Base-by-base conservation (phyloP, 2,329 filamentous ascomycete genomes). In the Lachnellula suecica region DNA sequence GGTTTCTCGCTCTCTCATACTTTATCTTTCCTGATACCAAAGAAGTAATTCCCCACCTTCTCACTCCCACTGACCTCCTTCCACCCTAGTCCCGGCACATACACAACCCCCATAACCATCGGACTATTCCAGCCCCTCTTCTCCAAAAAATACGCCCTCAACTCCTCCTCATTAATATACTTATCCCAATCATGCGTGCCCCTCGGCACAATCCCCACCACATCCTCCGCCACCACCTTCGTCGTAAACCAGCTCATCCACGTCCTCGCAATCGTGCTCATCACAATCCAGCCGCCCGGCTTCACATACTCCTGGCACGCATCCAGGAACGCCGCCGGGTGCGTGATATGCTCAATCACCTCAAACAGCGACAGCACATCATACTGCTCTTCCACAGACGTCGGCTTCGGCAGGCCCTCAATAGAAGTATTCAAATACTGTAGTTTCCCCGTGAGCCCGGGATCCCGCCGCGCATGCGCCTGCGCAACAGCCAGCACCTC, bases 151-250 rank as follows among this genome's bases (percentile, higher is more conserved):
- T 80, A 77, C 1, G 69, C 72, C 61, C 79, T 74, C 65, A 96
- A 70, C 77, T 97, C 93, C 13, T 82, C 76, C 58, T 89, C 88
- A 67, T 97, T 94, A 60, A 99, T 86, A 72, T 97, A 99, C 74
- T 97, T 96, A 57, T 79, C 79, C 94, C 94, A 99, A 70, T 97
- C 91, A 72, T 99, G 94, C 43, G 94, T 99, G 2, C 94, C 94
- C 59, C 82, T 83, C 9, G 94, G 94, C 51, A 99, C 94, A 56
- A 97, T 90, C 4, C 89, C 79, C 68, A 96, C 64, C 52, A 97
- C 68, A 72, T 94, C 89, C 74, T 99, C 94, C 0, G 94, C 94
- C 58, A 96, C 79, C 22, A 97, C 74, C 65, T 96, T 96, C 2
- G 95, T 99, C 11, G 93, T 91, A 43, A 97, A 71, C 87, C 91